Evolutionary conservation across 768 basidiomycete species (phyloP), one percentile per base, ranked within the genome.

Genomic region (Ephemerocybe angulata): DNA sequence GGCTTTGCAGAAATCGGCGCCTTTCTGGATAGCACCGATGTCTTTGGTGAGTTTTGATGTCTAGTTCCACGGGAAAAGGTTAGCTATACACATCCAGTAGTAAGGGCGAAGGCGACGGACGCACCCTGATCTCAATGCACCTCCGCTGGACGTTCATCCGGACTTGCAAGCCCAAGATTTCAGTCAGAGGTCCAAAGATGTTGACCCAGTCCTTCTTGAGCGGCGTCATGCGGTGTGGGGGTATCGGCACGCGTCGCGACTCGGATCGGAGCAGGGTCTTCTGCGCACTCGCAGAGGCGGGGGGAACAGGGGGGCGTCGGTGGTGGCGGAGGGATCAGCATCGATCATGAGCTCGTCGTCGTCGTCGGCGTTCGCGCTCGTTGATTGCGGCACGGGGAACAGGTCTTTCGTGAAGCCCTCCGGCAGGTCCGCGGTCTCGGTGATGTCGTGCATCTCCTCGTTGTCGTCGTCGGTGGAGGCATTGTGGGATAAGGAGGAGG

Each of bases 161-260:
- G 28, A 99, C 93, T 77, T 98, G 96, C 57, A 99, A 72, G 0
- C 90, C 93, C 65, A 96, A 75, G 60, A 97, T 88, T 76, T 99
- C 96, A 3, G 96, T 95, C 63, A 99, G 75, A 0, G 97, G 97
- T 0, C 93, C 90, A 67, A 98, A 98, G 55, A 98, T 85, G 66
- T 89, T 90, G 48, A 96, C 78, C 95, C 95, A 98, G 60, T 97
- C 94, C 66, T 89, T 92, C 73, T 97, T 96, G 52, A 98, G 71
- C 2, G 97, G 97, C 10, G 94, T 93, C 92, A 98, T 95, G 50
- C 97, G 85, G 69, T 99, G 97, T 8, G 93, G 93, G 12, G 97
- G 97, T 68, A 99, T 90, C 11, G 91, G 77, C 64, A 99, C 84
- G 51, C 92, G 81, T 66, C 96, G 77, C n/a, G 80, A 85, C 71